Percentiles rank a stretch among this genome's conserved stretches.
These are phyloP conservation scores for Sclerotinia minor DNA, from an alignment of 2,329 filamentous ascomycete genomes.

Conservation along the genomic window DNA sequence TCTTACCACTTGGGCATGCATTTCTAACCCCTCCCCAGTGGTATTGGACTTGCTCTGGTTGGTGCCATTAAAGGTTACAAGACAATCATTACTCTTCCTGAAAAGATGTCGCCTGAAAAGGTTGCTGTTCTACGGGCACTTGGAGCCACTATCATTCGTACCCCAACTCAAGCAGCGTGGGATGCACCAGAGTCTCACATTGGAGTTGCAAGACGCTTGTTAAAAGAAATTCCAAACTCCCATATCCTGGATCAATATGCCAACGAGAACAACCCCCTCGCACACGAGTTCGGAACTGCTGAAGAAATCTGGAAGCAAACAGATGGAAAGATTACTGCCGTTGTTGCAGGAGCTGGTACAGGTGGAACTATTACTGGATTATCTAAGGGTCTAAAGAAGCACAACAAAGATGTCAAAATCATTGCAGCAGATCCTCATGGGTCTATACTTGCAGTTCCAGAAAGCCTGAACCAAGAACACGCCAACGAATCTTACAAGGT, in stretches of 20 bases:
- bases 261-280: slow-evolving; percentile 86
- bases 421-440: slow-evolving; percentile 91
- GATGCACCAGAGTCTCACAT: slow-evolving; percentile 96
- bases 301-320: slow-evolving; percentile 97
- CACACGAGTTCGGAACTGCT: slow-evolving; percentile 91
- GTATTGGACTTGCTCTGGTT: slow-evolving; percentile 91
- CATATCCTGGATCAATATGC: slow-evolving; percentile 97
- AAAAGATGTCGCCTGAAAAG: slow-evolving; percentile 99
- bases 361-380: slow-evolving; percentile 94
- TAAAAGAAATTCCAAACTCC: slow-evolving; percentile 95
- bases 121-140: slow-evolving; percentile 91
- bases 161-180: slow-evolving; percentile 91
- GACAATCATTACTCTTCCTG: slow-evolving; percentile 96
- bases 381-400: slow-evolving; percentile 80
- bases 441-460: slow-evolving; percentile 84
- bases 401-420: slow-evolving; percentile 81
- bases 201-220: slow-evolving; percentile 82
- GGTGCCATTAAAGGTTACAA: slow-evolving; percentile 97
- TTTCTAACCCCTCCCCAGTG: slow-evolving; percentile 46
- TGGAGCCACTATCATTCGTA: slow-evolving; percentile 95
- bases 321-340: slow-evolving; percentile 73
- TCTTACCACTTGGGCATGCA: background rate
- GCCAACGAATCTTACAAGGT: slow-evolving; percentile 92
- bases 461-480: slow-evolving; percentile 74
- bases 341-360: slow-evolving; percentile 91